These are phyloP conservation scores for Fraxinus xanthoxyloides DNA, from an alignment of 305 asterid species.

Conservation along the genomic window DNA sequence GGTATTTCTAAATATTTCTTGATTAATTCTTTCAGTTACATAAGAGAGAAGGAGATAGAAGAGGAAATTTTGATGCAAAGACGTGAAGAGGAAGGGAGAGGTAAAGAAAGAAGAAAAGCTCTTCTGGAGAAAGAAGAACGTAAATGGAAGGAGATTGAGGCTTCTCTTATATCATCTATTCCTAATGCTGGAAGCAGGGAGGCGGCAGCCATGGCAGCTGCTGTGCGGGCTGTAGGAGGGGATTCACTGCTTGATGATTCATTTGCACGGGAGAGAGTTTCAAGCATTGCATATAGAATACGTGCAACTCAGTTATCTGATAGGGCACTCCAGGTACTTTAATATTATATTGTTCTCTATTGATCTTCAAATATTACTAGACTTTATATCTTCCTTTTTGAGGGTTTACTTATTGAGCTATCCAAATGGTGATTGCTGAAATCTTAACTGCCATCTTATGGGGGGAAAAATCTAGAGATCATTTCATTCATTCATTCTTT, in stretches of 20 bases:
- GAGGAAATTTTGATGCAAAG: slow-evolving; percentile 98
- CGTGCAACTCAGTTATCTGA: slow-evolving; percentile 95
- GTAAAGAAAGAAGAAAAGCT: slow-evolving; percentile 98
- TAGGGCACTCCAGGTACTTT: slow-evolving; percentile 82
- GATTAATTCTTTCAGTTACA: slow-evolving; percentile 56
- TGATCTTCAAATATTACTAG: neutral
- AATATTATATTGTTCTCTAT: neutral
- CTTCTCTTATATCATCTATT: slow-evolving; percentile 86
- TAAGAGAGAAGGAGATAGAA: slow-evolving; percentile 99
- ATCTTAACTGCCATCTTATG: neutral
- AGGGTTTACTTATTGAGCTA: neutral
- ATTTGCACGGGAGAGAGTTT: slow-evolving; percentile 96
- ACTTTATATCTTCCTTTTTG: neutral
- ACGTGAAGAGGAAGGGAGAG: slow-evolving; percentile 99
- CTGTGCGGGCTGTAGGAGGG: slow-evolving; percentile 99
- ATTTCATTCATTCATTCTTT: neutral
- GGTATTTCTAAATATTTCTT: slow-evolving; percentile 24
- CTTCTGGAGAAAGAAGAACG: slow-evolving; percentile 98
- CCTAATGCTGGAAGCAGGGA: slow-evolving; percentile 99
- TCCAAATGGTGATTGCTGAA: neutral
- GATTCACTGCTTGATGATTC: slow-evolving; percentile 97
- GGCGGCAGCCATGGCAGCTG: slow-evolving; percentile 99
- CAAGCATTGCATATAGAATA: slow-evolving; percentile 91
- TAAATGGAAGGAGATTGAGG: slow-evolving; percentile 99
- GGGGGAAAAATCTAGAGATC: neutral